phyloP scores from a whole-genome alignment of 169 alveolate species.

The Blepharisma undulans region DNA sequence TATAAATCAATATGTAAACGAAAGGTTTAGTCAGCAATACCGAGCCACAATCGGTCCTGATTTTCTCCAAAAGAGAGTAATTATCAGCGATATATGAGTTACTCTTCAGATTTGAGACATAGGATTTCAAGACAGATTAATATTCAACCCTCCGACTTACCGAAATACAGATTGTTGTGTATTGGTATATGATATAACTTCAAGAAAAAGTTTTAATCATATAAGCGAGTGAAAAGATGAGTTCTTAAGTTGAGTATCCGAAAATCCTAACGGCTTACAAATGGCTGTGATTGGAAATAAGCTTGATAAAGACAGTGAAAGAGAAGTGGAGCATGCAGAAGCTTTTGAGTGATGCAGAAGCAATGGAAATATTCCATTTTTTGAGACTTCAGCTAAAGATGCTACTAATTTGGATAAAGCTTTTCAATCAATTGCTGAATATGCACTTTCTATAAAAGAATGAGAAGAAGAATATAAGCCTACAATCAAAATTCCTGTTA shows the following conservation, averaged over 20 bases:
- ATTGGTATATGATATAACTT: constrained; percentile 93
- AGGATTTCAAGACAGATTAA: constrained; percentile 98
- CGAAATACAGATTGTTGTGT: constrained; percentile 99
- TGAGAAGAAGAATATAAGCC: too few species aligned
- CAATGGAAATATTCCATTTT: constrained; percentile 91
- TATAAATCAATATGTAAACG: constrained; percentile 96
- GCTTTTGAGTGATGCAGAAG: constrained; percentile 93
- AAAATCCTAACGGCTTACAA: constrained; percentile 94
- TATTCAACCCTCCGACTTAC: constrained; percentile 97
- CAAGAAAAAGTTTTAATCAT: constrained; percentile 91
- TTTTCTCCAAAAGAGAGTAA: constrained; percentile 95
- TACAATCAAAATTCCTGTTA: too few species aligned
- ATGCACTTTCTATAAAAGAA: constrained; percentile 83
- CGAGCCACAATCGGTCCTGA: constrained; percentile 99
- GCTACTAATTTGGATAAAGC: constrained; percentile 95
- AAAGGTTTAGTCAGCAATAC: constrained; percentile 94
- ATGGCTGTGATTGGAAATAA: constrained; percentile 96
- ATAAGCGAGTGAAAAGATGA: constrained; percentile 96
- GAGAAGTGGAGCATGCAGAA: constrained; percentile 88
- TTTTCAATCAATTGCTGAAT: constrained; percentile 90
- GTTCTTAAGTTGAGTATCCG: constrained; percentile 94
- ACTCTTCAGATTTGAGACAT: constrained; percentile 97
- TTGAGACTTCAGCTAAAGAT: constrained; percentile 97
- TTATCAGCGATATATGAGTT: constrained; percentile 93
- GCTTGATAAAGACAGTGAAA: constrained; percentile 92